Evolutionary conservation across 495 filamentous ascomycete genomes (phyloP), one percentile per base, ranked within the genome.

Genomic region (Penicillium steckii): DNA sequence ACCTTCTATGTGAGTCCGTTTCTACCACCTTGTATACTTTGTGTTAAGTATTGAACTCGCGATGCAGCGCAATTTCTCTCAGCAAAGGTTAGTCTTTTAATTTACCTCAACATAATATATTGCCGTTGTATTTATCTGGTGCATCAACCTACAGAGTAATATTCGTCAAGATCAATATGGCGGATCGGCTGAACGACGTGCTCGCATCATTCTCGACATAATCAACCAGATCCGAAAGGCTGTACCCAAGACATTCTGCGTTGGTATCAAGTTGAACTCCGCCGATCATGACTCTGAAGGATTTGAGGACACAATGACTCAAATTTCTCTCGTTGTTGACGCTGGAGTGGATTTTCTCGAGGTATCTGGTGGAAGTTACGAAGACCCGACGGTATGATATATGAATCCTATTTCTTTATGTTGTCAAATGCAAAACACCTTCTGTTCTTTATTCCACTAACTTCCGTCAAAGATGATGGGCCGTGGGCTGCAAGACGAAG

Each of bases 1-100:
- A 83, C 65, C 64, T 85, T 40, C 62, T 84, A n/a, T 72, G 73
- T 69, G 67, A 60, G 61, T 46, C 13, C 10, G 38, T 22, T 35
- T 41, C 13, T 48, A 40, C 30, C 8, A 24, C 5, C 5, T 38
- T 5, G 4, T 38, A 4, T 21, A 29, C 13, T 8, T 22, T 17
- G 12, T 5, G 26, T 4, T 27, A 4, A 5, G 26, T 7, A 29
- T 10, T 18, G 13, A 32, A 8, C 4, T 43, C 26, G 26, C 10
- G 26, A 27, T 4, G 26, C 26, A 27, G 19, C 1, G 30, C 37
- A 32, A 50, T 23, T 37, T 40, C 15, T n/a, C 30, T 41, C n/a
- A n/a, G n/a, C n/a, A n/a, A n/a, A 27, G 10, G 26, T 27, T 27
- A 10, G 4, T 10, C 10, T 27, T 27, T 10, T 27, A 27, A 27